phyloP scores from a whole-genome alignment of 108 stramenopile genomes.

The Nitzschia palea region DNA sequence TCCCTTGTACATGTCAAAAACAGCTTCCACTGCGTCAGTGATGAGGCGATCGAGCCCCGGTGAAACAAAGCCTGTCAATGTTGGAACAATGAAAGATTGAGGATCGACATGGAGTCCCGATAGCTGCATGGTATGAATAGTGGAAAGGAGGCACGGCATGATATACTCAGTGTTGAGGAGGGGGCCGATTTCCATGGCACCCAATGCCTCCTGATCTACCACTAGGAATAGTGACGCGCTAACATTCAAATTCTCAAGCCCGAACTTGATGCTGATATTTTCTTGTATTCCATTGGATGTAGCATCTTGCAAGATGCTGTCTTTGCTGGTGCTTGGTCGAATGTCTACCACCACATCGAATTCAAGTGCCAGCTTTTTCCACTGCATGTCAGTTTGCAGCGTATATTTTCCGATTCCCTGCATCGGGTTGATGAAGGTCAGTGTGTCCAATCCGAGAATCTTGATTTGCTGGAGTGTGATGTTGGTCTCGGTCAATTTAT shows the following conservation, averaged over 20 bases:
- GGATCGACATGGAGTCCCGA: conserved; percentile 28
- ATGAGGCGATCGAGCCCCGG: conserved; percentile 57
- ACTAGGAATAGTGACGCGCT: conserved; percentile 52
- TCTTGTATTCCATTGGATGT: conserved; percentile 47
- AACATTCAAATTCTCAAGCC: conserved; percentile 43
- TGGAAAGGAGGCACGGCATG: conserved; percentile 47
- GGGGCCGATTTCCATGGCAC: conserved; percentile 52
- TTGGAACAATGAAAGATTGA: conserved; percentile 36
- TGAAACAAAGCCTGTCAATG: conserved; percentile 58
- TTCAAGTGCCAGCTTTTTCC: conserved; percentile 56
- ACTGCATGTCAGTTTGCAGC: conserved; percentile 51
- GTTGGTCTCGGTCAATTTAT: conserved; percentile 62
- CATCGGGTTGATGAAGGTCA: conserved; percentile 53
- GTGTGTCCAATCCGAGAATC: conserved; percentile 59
- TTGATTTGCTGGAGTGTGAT: conserved; percentile 50
- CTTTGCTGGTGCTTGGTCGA: conserved; percentile 37
- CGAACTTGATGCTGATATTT: conserved; percentile 41
- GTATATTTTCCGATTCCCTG: conserved; percentile 62
- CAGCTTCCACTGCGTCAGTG: conserved; percentile 43
- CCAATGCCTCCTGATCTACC: conserved; percentile 52
- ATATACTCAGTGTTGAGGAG: conserved; percentile 51
- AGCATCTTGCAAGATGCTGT: conserved; percentile 31
- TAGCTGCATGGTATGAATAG: conserved; percentile 39
- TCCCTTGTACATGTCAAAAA: conserved; percentile 57
- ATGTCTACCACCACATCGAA: conserved; percentile 45